Evolutionary conservation across 106 monocot genomes (phyloP), one percentile per base, ranked within the genome.

Genomic region (Dendrobium nobile): DNA sequence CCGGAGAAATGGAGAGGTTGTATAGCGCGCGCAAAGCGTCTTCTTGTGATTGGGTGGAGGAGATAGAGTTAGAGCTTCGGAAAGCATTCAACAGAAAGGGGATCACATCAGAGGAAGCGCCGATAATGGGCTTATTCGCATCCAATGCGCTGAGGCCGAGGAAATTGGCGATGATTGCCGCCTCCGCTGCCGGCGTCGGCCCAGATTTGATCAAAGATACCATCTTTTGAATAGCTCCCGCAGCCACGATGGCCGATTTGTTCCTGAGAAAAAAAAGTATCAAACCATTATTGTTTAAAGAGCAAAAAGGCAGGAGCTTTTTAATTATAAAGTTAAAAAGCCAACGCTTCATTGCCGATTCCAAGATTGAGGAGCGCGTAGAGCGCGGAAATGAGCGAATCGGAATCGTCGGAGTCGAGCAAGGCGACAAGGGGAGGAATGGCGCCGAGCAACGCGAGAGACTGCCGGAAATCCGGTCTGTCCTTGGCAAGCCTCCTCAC

Each of bases 331-430:
- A 72, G 33, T 26, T 15, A 28, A 7, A 59, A 17, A 10, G 31
- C 87, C 88, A 41, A 98, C 97, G 73, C 3, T 74, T 89, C 88
- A 67, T 92, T 90, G 42, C 92, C 92, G 79, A 98, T 84, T 15
- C 84, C 92, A n/a, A 98, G 84, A 67, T 97, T 97, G 54, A 98
- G 97, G 10, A 98, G 83, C 33, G 97, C 94, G 72, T 94, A 97
- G 37, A 97, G 89, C 8, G 88, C 86, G 1, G 82, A 45, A 47
- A 90, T 82, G 67, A 83, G 85, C 47, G 81, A 37, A 11, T 86
- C 85, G 15, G 45, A 20, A 27, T 86, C 87, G 28, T 11, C 41
- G 41, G 77, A 84, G 18, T 86, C 87, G 82, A 96, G 82, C 84
- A 88, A 84, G 1, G 72, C 84, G 22, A 94, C 82, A 41, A 93